Evolutionary conservation across 768 basidiomycete genomes (phyloP), one percentile per base, ranked within the genome.

Genomic region (Pleurotus platypus): DNA sequence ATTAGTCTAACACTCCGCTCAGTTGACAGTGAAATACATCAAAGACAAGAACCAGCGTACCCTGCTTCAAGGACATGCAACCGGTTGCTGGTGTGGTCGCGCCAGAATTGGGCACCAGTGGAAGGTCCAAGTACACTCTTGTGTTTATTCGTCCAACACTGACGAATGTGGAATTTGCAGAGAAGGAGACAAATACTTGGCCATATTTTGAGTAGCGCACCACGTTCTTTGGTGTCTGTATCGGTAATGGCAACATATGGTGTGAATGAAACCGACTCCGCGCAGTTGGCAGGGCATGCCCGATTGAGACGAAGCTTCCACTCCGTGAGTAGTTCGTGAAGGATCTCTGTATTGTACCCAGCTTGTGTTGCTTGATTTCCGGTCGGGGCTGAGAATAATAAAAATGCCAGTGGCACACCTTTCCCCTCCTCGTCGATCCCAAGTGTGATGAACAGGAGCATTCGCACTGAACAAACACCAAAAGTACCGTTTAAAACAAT

Each of bases 141-240:
- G 6, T 58, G 60, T 46, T 61, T 53, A 57, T 76, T 75, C 15
- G 46, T 62, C 72, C 74, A 76, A 30, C 62, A 71, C 46, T 75
- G 72, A 4, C 69, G 63, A n/a, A 71, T 35, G 55, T 76, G 75
- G 55, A 75, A 75, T 42, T 66, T 65, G 64, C 75, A 76, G 8
- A 76, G 58, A 0, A 75, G 61, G 15, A 75, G 69, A 16, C 59
- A 51, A 27, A 74, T 67, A 5, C 35, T n/a, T 1, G 67, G 63
- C 55, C 60, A 72, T 4, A 75, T 66, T 20, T 13, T 18, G 8
- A 71, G 26, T 4, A 76, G 66, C 3, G 72, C 71, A 8, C 57
- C 65, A 5, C 68, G 65, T 55, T 75, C 72, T 50, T 65, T 70
- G 1, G 56, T 43, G 53, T 75, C 71, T 2, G 71, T 75, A 56